These are phyloP conservation scores for Penicillium sp. DNA, from an alignment of 2,329 filamentous ascomycete species.

Conservation along the genomic window DNA sequence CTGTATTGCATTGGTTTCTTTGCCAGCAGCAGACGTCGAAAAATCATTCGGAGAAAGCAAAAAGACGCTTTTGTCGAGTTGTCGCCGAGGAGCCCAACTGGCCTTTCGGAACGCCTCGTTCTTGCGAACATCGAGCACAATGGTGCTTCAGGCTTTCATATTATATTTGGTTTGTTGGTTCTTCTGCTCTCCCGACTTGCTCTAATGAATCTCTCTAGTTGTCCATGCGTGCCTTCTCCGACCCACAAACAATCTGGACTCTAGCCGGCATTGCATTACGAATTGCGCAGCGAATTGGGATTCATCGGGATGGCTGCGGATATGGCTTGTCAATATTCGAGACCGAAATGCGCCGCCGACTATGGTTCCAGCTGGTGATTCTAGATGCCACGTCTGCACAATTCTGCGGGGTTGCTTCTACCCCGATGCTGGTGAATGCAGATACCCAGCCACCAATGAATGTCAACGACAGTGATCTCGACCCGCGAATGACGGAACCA, in stretches of 20 bases:
- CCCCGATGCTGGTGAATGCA: slow-evolving; percentile 9
- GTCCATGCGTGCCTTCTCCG: slow-evolving; percentile 39
- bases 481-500: slow-evolving; percentile 44
- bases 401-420: slow-evolving; percentile 20
- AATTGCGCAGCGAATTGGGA: slow-evolving; percentile 49
- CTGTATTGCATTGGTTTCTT: slow-evolving; percentile 43
- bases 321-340: slow-evolving; percentile 50
- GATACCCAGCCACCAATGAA: slow-evolving; percentile 43
- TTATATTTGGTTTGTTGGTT: slow-evolving; percentile 41
- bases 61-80: slow-evolving; percentile 15
- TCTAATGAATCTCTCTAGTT: slow-evolving; percentile 13
- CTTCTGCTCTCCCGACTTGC: background rate
- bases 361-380: slow-evolving; percentile 31
- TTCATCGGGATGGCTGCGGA: slow-evolving; percentile 49
- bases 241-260: slow-evolving; percentile 53
- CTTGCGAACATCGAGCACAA: slow-evolving; percentile 45
- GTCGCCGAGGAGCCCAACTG: slow-evolving; percentile 17
- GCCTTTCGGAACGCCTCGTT: slow-evolving; percentile 27
- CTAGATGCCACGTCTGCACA: slow-evolving; percentile 27
- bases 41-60: slow-evolving; percentile 22
- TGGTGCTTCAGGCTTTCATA: slow-evolving; percentile 48
- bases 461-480: slow-evolving; percentile 41
- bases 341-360: slow-evolving; percentile 38
- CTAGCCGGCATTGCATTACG: slow-evolving; percentile 48
- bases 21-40: slow-evolving; percentile 32